Evolutionary conservation across 371 early-diverging fungal species (phyloP).

Genomic region (Zancudomyces culisetae): DNA sequence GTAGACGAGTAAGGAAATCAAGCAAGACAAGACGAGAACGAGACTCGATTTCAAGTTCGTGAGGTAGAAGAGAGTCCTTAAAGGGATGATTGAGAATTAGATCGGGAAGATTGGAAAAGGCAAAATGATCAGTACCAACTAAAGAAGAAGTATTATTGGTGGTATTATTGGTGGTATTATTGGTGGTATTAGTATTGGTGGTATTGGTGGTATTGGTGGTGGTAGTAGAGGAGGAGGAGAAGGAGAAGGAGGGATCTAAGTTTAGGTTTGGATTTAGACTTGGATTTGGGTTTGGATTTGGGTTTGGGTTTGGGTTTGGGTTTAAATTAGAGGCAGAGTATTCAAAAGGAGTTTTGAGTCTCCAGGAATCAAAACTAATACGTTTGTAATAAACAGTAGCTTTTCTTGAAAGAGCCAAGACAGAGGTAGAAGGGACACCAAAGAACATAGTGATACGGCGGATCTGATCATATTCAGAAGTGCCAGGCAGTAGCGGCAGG

Average conservation of each 20-base stretch:
- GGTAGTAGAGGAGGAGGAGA: no score
- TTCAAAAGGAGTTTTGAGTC: constrained; percentile 59
- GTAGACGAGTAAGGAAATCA: constrained; percentile 71
- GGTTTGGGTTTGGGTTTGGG: constrained; percentile 36
- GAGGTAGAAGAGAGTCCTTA: constrained; percentile 34
- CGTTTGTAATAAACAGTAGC: constrained; percentile 53
- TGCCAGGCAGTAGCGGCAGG: constrained; percentile 79
- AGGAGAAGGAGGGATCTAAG: no score
- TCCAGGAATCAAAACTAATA: constrained; percentile 27
- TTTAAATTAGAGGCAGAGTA: constrained; percentile 71
- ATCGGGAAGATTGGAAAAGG: constrained; percentile 16
- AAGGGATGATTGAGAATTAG: constrained; percentile 60
- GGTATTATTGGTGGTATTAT: no score
- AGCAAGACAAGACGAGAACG: constrained; percentile 38
- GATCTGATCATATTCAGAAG: constrained; percentile 76
- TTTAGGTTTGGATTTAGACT: no score
- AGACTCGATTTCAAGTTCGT: constrained; percentile 38
- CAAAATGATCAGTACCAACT: constrained; percentile 51
- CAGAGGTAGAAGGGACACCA: constrained; percentile 62
- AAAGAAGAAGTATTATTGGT: neutral
- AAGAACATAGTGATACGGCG: constrained; percentile 69
- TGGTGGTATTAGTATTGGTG: no score
- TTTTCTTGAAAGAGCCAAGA: constrained; percentile 66
- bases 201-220: no score
- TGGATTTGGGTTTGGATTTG: no score